phyloP scores from a whole-genome alignment of 2,329 filamentous ascomycete species.

The Colletotrichum phormii region DNA sequence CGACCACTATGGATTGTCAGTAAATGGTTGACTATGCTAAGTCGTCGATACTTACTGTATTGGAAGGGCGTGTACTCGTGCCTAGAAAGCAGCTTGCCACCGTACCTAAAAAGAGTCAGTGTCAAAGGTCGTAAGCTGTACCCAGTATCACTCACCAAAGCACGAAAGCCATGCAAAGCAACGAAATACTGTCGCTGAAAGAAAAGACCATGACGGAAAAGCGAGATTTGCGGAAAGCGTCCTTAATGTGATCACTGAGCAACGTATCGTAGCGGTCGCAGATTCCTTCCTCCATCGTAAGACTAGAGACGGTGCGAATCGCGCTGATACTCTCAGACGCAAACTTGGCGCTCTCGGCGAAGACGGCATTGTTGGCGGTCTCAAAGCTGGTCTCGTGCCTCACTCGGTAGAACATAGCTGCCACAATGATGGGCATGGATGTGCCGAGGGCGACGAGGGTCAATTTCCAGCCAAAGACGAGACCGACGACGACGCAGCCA shows the following conservation, averaged over 20 bases:
- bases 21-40: too few relatives aligned
- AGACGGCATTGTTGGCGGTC: slow-evolving; percentile 27
- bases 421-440: slow-evolving; percentile 37
- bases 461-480: slow-evolving; percentile 54
- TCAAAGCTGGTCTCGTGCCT: slow-evolving; percentile 35
- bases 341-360: slow-evolving; percentile 34
- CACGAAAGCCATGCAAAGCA: slow-evolving; percentile 37
- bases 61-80: slow-evolving; percentile 39
- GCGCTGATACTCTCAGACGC: slow-evolving; percentile 35
- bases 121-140: too few relatives aligned
- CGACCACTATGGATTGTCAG: slow-evolving; percentile 25
- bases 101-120: slow-evolving; percentile 25
- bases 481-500: slow-evolving; percentile 42
- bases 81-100: slow-evolving; percentile 30
- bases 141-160: slow-evolving; percentile 17
- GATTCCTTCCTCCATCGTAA: slow-evolving; percentile 36
- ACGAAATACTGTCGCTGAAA: slow-evolving; percentile 30
- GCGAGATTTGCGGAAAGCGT: slow-evolving; percentile 31
- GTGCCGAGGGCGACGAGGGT: slow-evolving; percentile 47
- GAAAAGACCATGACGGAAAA: slow-evolving; percentile 33
- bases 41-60: slow-evolving; percentile 27
- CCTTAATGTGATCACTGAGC: slow-evolving; percentile 15
- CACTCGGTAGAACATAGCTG: slow-evolving; percentile 35
- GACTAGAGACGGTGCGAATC: slow-evolving; percentile 36
- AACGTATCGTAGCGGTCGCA: slow-evolving; percentile 27